A percentile compares a stretch with the other conserved stretches of the same genome.
Conservation (phyloP, 345 rosid species). For the Eucalyptus fibrosa region DNA sequence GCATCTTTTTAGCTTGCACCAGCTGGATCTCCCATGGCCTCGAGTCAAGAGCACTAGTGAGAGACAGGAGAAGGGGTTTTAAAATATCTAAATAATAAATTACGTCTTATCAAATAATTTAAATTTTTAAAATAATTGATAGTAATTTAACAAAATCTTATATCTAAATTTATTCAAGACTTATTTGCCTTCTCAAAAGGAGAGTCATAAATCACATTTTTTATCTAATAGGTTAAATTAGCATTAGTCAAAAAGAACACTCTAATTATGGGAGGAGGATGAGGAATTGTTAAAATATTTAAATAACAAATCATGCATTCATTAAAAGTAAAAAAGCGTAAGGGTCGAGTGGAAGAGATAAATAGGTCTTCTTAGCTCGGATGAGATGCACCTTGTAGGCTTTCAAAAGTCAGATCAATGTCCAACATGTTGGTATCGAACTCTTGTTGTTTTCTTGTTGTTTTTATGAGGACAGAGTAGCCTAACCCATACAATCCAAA, state of each 20-base stretch:
- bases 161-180: too few species aligned
- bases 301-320: too few species aligned
- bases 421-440: neutral
- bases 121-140: rapidly evolving
- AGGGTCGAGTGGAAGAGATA: rapidly evolving
- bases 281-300: too few species aligned
- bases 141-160: too few species aligned
- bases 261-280: too few species aligned
- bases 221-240: too few species aligned
- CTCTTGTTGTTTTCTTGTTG: neutral
- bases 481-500: neutral
- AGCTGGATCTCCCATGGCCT: neutral
- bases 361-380: neutral
- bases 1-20: neutral
- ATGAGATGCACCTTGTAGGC: neutral
- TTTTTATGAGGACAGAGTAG: neutral
- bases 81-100: too few species aligned
- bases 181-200: too few species aligned
- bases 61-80: rapidly evolving
- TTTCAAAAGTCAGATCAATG: neutral
- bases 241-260: too few species aligned
- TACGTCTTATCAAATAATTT: rapidly evolving
- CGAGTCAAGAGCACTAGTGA: neutral
- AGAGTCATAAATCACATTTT: too few species aligned
- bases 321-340: rapidly evolving